Percentiles rank a stretch among this genome's conserved stretches.
Conservation (phyloP, 2,329 filamentous ascomycete species). For the Phoma sp. region DNA sequence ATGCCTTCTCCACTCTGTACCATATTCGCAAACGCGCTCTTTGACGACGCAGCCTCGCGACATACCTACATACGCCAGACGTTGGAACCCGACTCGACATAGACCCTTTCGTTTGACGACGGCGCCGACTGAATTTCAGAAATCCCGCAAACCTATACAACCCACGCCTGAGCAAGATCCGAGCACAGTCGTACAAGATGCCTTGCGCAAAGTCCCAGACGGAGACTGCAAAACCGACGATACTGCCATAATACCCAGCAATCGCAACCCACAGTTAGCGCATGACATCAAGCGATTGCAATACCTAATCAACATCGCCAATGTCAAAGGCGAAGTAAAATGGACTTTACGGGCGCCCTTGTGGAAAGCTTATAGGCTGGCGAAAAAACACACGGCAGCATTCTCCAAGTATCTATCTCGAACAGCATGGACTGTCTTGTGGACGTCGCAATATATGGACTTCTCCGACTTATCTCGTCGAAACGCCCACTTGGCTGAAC, state of each 20-base stretch:
- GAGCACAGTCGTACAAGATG: background rate
- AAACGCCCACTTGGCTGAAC: conserved; percentile 26
- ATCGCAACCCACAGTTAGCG: background rate
- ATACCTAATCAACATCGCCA: conserved; percentile 22
- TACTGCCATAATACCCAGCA: background rate
- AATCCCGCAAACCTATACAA: background rate
- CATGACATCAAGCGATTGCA: conserved; percentile 19
- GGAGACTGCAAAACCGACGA: background rate
- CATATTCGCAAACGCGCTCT: conserved; percentile 25
- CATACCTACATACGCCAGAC: conserved; percentile 30
- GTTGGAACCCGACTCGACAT: conserved; percentile 40
- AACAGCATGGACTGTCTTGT: conserved; percentile 46
- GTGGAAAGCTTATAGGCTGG: conserved; percentile 43
- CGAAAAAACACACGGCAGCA: conserved; percentile 25
- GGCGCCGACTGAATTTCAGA: background rate
- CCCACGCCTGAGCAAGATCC: conserved; percentile 1
- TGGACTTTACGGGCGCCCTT: conserved; percentile 20
- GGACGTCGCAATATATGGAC: conserved; percentile 33
- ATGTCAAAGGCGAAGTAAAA: conserved; percentile 4
- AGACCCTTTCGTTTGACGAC: background rate
- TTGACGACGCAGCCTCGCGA: conserved; percentile 34
- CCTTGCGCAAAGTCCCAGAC: background rate
- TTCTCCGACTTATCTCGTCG: conserved; percentile 23
- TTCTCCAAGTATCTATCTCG: conserved; percentile 30
- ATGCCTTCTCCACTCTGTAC: conserved; percentile 31